phyloP scores from a whole-genome alignment of 305 asterid species.

The Rubia occidens region DNA sequence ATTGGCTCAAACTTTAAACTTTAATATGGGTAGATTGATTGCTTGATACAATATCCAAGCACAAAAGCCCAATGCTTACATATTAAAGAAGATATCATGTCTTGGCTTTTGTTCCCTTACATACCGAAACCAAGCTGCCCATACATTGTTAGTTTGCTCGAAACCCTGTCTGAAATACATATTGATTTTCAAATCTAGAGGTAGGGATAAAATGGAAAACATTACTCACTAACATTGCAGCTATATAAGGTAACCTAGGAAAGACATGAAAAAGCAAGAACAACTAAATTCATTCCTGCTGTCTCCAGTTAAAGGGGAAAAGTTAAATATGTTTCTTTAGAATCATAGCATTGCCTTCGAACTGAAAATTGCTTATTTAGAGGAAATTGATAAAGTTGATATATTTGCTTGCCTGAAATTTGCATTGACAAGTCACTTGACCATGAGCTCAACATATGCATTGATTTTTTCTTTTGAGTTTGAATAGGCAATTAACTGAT shows the following conservation, averaged over 20 bases:
- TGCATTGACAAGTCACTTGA: background rate
- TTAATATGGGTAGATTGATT: too few species aligned
- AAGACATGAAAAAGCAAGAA: too few species aligned
- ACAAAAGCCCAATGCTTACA: background rate
- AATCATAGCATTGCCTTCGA: background rate
- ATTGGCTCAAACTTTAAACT: background rate
- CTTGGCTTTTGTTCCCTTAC: background rate
- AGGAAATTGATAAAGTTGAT: background rate
- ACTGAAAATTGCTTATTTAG: background rate
- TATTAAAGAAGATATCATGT: background rate
- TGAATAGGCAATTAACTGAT: constrained; percentile 6
- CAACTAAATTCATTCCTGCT: too few species aligned
- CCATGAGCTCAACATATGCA: background rate
- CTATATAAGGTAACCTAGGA: too few species aligned
- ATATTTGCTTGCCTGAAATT: too few species aligned
- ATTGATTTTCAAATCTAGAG: too few species aligned
- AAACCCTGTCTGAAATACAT: too few species aligned
- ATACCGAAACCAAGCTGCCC: background rate
- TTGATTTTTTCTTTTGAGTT: background rate
- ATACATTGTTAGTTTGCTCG: background rate
- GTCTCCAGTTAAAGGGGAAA: too few species aligned
- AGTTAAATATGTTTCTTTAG: background rate
- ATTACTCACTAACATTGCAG: too few species aligned
- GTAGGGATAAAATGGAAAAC: too few species aligned
- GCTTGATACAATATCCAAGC: too few species aligned